Conservation (phyloP, 2,329 filamentous ascomycete genomes). For the Hypoxylon sp. region DNA sequence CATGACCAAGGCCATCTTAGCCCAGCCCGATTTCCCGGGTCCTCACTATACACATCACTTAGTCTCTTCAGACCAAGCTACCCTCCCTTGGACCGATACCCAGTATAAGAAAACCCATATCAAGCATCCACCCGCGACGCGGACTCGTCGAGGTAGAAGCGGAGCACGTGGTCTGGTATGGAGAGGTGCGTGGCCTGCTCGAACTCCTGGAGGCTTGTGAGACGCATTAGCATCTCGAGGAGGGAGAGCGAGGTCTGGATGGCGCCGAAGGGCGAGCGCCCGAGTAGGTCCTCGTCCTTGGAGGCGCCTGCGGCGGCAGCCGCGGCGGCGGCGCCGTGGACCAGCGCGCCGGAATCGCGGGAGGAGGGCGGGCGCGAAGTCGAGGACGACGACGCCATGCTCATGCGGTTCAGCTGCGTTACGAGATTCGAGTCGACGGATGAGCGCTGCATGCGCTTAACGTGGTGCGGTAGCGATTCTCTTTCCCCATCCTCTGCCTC, state of each 20-base stretch:
- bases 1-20: background rate
- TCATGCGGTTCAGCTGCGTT: slow-evolving; percentile 50
- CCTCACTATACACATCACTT: background rate
- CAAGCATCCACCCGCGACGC: slow-evolving; percentile 62
- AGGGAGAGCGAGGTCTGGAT: slow-evolving; percentile 71
- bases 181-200: slow-evolving; percentile 89
- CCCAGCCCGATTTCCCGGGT: background rate
- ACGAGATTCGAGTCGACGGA: slow-evolving; percentile 44
- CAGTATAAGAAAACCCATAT: slow-evolving; percentile 36
- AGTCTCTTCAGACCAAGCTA: too few species aligned
- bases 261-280: slow-evolving; percentile 59
- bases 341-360: slow-evolving; percentile 17
- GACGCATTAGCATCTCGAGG: slow-evolving; percentile 85
- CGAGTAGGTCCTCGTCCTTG: slow-evolving; percentile 44
- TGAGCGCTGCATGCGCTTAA: slow-evolving; percentile 29
- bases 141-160: slow-evolving; percentile 77
- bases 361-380: slow-evolving; percentile 39
- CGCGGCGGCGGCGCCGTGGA: slow-evolving; percentile 1
- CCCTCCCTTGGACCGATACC: background rate
- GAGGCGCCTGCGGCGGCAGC: too few species aligned
- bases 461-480: slow-evolving; percentile 8
- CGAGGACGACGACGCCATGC: slow-evolving; percentile 49
- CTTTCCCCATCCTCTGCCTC: slow-evolving; percentile 3
- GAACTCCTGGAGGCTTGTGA: slow-evolving; percentile 89
- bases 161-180: slow-evolving; percentile 87